phyloP scores from a whole-genome alignment of 208 protist genomes.

The Tetramitus jugosus region DNA sequence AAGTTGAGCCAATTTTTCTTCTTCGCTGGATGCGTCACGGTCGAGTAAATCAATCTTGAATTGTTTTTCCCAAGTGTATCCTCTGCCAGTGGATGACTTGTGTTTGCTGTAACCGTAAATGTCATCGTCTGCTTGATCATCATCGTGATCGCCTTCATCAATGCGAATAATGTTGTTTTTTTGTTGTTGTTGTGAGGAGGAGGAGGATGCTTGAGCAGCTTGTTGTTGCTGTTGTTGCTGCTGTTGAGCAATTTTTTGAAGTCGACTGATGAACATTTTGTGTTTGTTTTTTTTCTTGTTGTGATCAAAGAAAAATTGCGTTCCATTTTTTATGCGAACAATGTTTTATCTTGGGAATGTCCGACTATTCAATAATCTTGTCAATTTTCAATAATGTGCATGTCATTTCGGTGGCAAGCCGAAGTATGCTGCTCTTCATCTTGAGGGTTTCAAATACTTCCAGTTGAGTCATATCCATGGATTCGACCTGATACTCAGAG shows the following conservation, averaged over 20 bases:
- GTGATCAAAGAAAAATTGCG: too few species aligned
- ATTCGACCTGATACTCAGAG: slow-evolving; percentile 73
- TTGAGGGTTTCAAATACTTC: slow-evolving; percentile 96
- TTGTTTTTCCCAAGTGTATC: not conserved
- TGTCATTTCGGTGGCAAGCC: slow-evolving; percentile 94
- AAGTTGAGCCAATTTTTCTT: not conserved
- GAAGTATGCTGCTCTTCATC: slow-evolving; percentile 82
- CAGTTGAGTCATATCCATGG: slow-evolving; percentile 93
- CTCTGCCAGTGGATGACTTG: too few species aligned
- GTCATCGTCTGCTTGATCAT: not conserved
- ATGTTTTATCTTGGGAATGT: too few species aligned
- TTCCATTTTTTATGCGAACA: too few species aligned
- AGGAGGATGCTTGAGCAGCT: not conserved
- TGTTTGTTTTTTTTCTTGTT: too few species aligned
- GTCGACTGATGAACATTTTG: too few species aligned
- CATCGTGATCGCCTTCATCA: not conserved
- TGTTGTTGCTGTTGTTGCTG: not conserved
- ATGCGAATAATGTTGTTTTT: not conserved
- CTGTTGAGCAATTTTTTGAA: not conserved
- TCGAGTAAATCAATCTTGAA: not conserved
- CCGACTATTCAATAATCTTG: too few species aligned
- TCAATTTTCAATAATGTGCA: slow-evolving; percentile 97
- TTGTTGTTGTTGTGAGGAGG: not conserved
- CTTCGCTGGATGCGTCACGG: too few species aligned
- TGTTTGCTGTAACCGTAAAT: not conserved